Evolutionary conservation across 2,329 filamentous ascomycete genomes (phyloP).

Genomic region (Monilinia fructigena): DNA sequence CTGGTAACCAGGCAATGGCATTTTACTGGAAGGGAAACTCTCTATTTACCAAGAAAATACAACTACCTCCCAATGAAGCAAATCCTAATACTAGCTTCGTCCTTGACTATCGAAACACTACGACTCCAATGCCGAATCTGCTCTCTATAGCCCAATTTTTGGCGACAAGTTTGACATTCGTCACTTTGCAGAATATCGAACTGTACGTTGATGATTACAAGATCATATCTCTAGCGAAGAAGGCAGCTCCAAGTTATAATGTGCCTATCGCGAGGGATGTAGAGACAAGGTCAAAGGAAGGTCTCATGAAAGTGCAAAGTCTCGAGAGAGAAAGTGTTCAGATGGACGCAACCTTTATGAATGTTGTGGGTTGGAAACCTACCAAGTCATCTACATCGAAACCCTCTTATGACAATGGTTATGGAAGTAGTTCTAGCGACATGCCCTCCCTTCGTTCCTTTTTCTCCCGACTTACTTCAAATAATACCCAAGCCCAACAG

Average conservation of each 20-base stretch:
- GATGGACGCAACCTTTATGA: constrained; percentile 89
- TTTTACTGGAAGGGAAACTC: constrained; percentile 99
- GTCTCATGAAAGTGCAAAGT: constrained; percentile 80
- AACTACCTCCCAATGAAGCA: constrained; percentile 64
- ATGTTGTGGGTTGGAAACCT: constrained; percentile 79
- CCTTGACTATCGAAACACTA: constrained; percentile 86
- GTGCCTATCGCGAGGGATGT: constrained; percentile 75
- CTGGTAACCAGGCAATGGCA: constrained; percentile 88
- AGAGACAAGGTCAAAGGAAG: constrained; percentile 78
- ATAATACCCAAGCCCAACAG: constrained; percentile 49
- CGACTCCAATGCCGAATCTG: constrained; percentile 81
- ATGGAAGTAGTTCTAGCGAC: constrained; percentile 50
- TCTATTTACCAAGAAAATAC: constrained; percentile 84
- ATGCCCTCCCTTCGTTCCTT: constrained; percentile 70
- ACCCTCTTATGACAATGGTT: constrained; percentile 38
- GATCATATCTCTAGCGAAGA: constrained; percentile 77
- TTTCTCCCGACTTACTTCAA: constrained; percentile 72
- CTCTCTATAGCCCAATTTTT: constrained; percentile 88
- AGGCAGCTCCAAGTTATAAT: constrained; percentile 72
- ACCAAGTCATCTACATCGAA: constrained; percentile 44
- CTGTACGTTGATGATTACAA: constrained; percentile 87
- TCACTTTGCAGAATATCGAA: constrained; percentile 82
- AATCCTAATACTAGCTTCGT: constrained; percentile 84
- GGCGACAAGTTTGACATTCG: constrained; percentile 92
- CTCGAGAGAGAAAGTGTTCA: constrained; percentile 85